A percentile compares a stretch with the other conserved stretches of the same genome.
Evolutionary conservation across 768 basidiomycete species (phyloP).

Genomic region (Coprinopsis marcescibilis): DNA sequence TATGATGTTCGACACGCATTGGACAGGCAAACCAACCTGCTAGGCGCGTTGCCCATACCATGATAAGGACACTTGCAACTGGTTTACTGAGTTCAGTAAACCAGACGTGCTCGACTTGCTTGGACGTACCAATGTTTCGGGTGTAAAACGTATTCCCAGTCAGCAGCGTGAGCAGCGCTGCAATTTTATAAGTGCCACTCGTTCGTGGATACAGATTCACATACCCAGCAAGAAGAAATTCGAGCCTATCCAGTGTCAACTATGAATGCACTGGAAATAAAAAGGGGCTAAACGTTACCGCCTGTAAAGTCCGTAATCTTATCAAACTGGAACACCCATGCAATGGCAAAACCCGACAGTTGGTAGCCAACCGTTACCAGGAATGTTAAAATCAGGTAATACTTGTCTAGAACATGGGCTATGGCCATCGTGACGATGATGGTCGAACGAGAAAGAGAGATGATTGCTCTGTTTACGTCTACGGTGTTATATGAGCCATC

Average conservation of each 20-base stretch:
- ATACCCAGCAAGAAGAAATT: constrained; percentile 62
- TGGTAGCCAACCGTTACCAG: constrained; percentile 56
- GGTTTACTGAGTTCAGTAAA: too few relatives aligned
- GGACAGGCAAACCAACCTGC: constrained; percentile 32
- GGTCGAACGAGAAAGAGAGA: not conserved
- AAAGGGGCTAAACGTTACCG: constrained; percentile 29
- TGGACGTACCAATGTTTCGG: constrained; percentile 40
- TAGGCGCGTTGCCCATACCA: constrained; percentile 61
- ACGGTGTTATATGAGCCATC: too few relatives aligned
- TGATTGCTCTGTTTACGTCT: too few relatives aligned
- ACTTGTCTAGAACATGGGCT: constrained; percentile 42
- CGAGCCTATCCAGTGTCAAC: constrained; percentile 31
- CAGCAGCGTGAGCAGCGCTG: constrained; percentile 57
- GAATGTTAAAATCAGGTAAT: constrained; percentile 44
- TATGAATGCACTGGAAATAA: not conserved
- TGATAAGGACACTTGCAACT: constrained; percentile 52
- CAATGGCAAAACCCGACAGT: constrained; percentile 55
- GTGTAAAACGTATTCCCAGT: constrained; percentile 56
- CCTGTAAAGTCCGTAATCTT: constrained; percentile 71
- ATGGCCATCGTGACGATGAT: constrained; percentile 23
- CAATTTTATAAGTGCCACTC: constrained; percentile 1
- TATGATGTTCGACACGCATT: not conserved
- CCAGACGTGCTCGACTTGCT: too few relatives aligned
- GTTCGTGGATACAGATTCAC: not conserved
- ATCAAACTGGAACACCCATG: constrained; percentile 67